phyloP scores from a whole-genome alignment of 139 green algal genomes.

The Diplosphaera chodatii region DNA sequence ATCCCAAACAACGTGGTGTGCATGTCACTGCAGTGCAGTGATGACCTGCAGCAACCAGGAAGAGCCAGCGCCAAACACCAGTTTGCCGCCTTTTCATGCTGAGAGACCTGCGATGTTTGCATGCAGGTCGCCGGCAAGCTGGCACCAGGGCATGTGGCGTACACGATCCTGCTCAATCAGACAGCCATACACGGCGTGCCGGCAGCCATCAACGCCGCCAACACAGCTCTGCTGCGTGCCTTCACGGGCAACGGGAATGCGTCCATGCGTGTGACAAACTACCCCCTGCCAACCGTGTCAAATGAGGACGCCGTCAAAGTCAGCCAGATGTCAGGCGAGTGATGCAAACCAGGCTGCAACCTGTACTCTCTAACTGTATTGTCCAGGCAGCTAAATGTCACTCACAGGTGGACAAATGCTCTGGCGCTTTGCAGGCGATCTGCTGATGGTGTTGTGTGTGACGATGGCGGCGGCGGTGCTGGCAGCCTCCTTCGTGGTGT shows the following conservation, averaged over 20 bases:
- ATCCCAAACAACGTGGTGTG: constrained; percentile 15
- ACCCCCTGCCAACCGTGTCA: constrained; percentile 42
- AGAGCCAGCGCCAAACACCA: no score
- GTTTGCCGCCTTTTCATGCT: no score
- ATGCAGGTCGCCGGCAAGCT: background rate
- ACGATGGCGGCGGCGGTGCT: constrained; percentile 52
- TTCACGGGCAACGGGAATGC: constrained; percentile 7
- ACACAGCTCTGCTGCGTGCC: constrained; percentile 36
- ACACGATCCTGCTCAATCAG: constrained; percentile 34
- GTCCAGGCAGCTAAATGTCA: no score
- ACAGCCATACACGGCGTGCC: constrained; percentile 46
- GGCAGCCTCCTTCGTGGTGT: constrained; percentile 54
- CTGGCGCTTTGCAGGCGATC: constrained; percentile 13
- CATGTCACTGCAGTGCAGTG: no score
- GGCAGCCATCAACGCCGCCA: constrained; percentile 24
- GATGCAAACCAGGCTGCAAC: no score
- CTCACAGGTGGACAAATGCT: no score
- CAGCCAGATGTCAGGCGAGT: constrained; percentile 7
- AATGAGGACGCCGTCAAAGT: constrained; percentile 26
- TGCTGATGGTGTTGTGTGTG: constrained; percentile 68
- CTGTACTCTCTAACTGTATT: no score
- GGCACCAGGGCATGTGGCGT: background rate
- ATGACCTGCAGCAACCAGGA: no score
- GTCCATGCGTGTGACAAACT: constrained; percentile 20
- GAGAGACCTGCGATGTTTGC: no score